Evolutionary conservation across 2,329 filamentous ascomycete genomes (phyloP).

Genomic region (Diaporthe citri): DNA sequence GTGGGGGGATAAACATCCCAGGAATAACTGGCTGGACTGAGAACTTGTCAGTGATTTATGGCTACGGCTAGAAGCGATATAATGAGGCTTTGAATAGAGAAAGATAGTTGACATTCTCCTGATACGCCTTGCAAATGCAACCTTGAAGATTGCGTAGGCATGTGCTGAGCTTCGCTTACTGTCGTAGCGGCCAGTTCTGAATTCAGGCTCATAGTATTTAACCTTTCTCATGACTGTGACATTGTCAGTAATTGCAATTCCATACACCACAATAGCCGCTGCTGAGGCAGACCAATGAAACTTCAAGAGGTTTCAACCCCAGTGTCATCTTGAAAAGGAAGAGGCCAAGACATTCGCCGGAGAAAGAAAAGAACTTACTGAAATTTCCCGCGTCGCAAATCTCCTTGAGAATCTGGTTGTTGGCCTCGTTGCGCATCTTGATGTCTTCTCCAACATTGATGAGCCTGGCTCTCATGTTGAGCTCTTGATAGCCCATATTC

Average conservation of each 20-base stretch:
- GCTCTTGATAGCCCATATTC: conserved; percentile 4
- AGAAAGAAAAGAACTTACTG: background rate
- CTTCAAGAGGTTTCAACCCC: background rate
- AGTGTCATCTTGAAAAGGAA: too few species aligned
- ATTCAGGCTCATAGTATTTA: background rate
- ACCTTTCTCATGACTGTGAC: conserved; percentile 7
- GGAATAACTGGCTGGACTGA: conserved; percentile 10
- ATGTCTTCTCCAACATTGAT: background rate
- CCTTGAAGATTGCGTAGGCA: too few species aligned
- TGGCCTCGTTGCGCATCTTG: conserved; percentile 23
- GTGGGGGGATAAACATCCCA: conserved; percentile 2
- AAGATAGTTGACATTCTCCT: background rate
- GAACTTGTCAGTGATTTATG: background rate
- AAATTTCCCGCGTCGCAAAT: conserved; percentile 11
- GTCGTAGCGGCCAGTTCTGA: background rate
- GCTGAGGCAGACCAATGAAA: background rate
- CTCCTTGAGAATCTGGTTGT: conserved; percentile 7
- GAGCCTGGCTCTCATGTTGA: background rate
- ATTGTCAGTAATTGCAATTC: background rate
- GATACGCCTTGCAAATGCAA: background rate
- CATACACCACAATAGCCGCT: background rate
- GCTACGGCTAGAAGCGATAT: background rate
- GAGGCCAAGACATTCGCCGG: background rate
- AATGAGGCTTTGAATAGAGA: background rate
- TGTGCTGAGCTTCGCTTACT: background rate